Conservation (phyloP, 768 basidiomycete genomes). For the Panellus pusillus region DNA sequence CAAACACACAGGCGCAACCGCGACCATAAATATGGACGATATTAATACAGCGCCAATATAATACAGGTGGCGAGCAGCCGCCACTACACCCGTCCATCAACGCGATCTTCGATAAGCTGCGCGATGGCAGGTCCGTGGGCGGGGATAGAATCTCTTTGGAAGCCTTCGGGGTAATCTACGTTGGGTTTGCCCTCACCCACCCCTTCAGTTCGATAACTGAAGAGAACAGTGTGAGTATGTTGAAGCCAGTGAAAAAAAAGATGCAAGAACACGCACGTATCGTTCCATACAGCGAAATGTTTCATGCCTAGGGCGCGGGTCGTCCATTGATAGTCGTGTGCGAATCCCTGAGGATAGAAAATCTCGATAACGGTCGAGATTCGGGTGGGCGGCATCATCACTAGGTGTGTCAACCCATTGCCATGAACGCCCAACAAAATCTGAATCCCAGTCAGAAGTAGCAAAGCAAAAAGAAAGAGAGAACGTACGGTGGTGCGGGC, state of each 20-base stretch:
- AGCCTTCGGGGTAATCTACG: slow-evolving; percentile 75
- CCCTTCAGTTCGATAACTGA: slow-evolving; percentile 29
- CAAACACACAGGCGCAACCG: no score
- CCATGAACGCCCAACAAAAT: slow-evolving; percentile 73
- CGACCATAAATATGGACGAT: no score
- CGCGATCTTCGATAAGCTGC: slow-evolving; percentile 68
- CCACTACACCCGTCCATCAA: slow-evolving; percentile 23
- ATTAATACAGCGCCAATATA: no score
- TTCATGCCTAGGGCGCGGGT: slow-evolving; percentile 64
- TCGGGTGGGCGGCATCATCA: slow-evolving; percentile 76
- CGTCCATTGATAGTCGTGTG: slow-evolving; percentile 88
- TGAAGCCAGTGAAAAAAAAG: background rate
- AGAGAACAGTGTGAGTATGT: slow-evolving; percentile 24
- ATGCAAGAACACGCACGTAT: slow-evolving; percentile 48
- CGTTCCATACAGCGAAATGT: slow-evolving; percentile 81
- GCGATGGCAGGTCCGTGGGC: slow-evolving; percentile 67
- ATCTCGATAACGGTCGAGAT: slow-evolving; percentile 81
- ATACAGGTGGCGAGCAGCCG: no score
- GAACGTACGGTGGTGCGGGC: slow-evolving; percentile 67
- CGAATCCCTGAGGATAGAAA: slow-evolving; percentile 77
- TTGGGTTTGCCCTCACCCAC: slow-evolving; percentile 32
- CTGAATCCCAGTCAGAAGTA: slow-evolving; percentile 32
- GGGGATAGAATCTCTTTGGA: slow-evolving; percentile 76
- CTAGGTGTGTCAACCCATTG: slow-evolving; percentile 78
- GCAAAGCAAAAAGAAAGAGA: background rate